Conservation (phyloP, 306 rosid genomes). For the Lupinus albus region DNA sequence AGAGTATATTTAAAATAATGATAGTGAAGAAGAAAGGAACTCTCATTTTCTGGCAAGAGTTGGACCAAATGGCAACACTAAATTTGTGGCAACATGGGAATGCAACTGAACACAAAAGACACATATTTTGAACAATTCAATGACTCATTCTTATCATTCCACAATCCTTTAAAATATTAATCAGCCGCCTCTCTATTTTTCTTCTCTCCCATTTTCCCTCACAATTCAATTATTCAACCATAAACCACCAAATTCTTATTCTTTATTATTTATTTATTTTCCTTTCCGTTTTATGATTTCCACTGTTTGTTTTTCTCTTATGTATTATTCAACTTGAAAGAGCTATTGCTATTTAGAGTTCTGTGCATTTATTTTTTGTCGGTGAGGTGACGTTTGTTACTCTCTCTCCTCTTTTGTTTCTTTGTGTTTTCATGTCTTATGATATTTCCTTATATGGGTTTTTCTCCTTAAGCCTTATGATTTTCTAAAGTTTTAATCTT, state of each 20-base stretch:
- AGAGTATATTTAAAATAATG: too few relatives aligned
- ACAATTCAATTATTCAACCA: neutral
- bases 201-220: too few relatives aligned
- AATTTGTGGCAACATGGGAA: neutral
- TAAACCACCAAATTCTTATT: neutral
- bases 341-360: neutral
- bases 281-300: neutral
- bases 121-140: neutral
- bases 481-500: neutral
- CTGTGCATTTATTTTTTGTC: neutral
- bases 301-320: neutral
- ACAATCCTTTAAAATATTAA: too few relatives aligned
- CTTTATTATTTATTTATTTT: neutral
- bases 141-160: neutral
- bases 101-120: neutral
- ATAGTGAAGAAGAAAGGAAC: too few relatives aligned
- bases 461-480: neutral
- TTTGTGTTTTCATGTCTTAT: neutral
- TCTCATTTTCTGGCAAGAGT: neutral
- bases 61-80: neutral
- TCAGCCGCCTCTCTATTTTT: neutral
- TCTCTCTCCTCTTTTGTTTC: neutral
- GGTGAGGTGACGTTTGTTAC: neutral
- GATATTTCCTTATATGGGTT: neutral
- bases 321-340: slow-evolving; percentile 9